Base-by-base conservation (phyloP, 805 yeast species). In the Ogataea dorogensis region DNA sequence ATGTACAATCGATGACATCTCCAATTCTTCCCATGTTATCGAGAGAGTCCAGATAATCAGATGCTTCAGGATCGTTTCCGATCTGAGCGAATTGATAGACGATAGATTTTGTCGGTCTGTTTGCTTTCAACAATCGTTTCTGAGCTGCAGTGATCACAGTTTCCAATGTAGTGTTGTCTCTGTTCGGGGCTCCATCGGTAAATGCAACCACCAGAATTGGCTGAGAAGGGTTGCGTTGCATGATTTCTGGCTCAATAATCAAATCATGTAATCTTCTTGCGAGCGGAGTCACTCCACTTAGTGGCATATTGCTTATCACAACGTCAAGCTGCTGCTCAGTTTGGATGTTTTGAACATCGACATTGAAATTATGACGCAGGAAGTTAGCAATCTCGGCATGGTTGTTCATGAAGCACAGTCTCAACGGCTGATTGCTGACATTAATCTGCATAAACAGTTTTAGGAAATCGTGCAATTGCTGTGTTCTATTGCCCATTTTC, bases 71-170 rank as follows among this genome's bases (percentile, higher is more conserved):
- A 33, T 52, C 56, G 30, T 49, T 28, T 24, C 56, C 56, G 28
- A 52, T 49, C 33, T 52, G 56, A 2, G 56, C 56, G 26, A 52
- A 38, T 33, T 52, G 56, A 28, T 52, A 52, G 29, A 46, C 38
- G 7, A 52, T 43, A 2, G 49, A 38, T 20, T 37, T 42, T 21
- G 39, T 40, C 7, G 53, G 49, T n/a, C 35, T 20, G 0, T 40
- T 34, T 19, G 25, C 15, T 15, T 35, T 39, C 11, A 34, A 31
- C 12, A 50, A 32, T 13, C 33, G 33, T 17, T 21, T 30, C 27
- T 51, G 56, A 1, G 44, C 34, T 12, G 37, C 32, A 9, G 9
- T 14, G 13, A 51, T 39, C 10, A 47, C 51, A 4, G 28, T 33
- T 3, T 28, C 16, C 7, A 51, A 22, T 8, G 31, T 42, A 22